Conservation (phyloP, 306 rosid genomes). For the Macrotyloma uniflorum region DNA sequence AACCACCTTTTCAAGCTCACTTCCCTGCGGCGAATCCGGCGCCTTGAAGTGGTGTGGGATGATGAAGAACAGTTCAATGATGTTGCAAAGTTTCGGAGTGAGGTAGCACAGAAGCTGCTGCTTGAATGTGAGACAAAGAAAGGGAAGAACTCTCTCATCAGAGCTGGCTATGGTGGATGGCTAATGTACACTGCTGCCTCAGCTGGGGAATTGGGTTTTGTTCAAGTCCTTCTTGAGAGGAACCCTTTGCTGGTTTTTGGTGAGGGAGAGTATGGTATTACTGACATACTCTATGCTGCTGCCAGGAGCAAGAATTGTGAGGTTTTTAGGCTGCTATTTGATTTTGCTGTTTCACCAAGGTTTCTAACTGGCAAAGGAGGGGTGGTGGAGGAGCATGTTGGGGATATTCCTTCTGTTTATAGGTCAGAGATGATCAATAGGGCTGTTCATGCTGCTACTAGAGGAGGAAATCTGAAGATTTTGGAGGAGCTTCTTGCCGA, state of each 20-base stretch:
- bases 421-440: conserved; percentile 87
- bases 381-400: conserved; percentile 61
- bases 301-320: conserved; percentile 50
- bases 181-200: conserved; percentile 97
- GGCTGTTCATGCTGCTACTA: conserved; percentile 92
- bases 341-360: conserved; percentile 80
- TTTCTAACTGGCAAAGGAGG: conserved; percentile 61
- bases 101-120: conserved; percentile 74
- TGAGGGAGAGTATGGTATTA: conserved; percentile 50
- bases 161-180: conserved; percentile 95
- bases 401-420: conserved; percentile 73
- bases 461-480: conserved; percentile 83
- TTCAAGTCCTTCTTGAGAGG: conserved; percentile 45
- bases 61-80: conserved; percentile 78
- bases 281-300: conserved; percentile 50
- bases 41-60: conserved; percentile 96
- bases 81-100: conserved; percentile 74
- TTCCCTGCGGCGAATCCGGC: conserved; percentile 85
- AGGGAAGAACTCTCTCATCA: conserved; percentile 71
- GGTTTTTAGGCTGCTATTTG: conserved; percentile 48
- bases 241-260: conserved; percentile 49
- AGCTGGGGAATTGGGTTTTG: conserved; percentile 78
- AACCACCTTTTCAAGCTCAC: conserved; percentile 94
- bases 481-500: conserved; percentile 74
- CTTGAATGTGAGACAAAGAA: conserved; percentile 67